These are phyloP conservation scores for Gleditsia sinensis DNA, from an alignment of 306 rosid species.

Conservation along the genomic window DNA sequence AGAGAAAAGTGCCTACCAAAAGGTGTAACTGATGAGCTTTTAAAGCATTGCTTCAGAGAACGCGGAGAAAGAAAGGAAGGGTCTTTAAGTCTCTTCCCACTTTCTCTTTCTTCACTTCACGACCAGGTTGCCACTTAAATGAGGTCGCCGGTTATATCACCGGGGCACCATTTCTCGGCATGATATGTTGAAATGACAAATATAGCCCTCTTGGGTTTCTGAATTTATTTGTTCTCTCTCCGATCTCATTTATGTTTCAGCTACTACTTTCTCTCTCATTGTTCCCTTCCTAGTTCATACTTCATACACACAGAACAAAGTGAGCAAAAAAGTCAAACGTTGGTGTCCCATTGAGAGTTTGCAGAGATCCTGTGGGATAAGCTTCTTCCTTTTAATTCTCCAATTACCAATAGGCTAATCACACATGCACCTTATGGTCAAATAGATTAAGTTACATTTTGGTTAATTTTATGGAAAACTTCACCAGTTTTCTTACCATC, in stretches of 20 bases:
- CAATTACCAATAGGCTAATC: background rate
- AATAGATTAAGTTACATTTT: background rate
- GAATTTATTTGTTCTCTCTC: slow-evolving; percentile 14
- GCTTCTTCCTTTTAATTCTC: background rate
- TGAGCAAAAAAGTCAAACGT: slow-evolving; percentile 48
- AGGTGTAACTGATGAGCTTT: slow-evolving; percentile 68
- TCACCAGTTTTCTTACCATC: no score
- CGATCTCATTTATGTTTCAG: slow-evolving; percentile 10
- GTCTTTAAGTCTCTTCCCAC: slow-evolving; percentile 32
- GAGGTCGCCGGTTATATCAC: slow-evolving; percentile 9
- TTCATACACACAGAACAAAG: no score
- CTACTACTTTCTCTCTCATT: background rate
- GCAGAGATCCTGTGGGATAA: slow-evolving; percentile 9
- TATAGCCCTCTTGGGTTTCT: background rate
- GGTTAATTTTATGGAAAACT: no score
- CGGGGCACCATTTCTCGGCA: slow-evolving; percentile 27
- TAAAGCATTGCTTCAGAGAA: slow-evolving; percentile 40
- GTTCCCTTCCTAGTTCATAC: slow-evolving; percentile 13
- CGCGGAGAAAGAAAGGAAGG: slow-evolving; percentile 17
- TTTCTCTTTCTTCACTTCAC: slow-evolving; percentile 34
- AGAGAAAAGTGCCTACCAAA: no score
- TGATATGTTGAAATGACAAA: slow-evolving; percentile 19
- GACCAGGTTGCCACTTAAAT: slow-evolving; percentile 48
- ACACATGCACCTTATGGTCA: slow-evolving; percentile 1
- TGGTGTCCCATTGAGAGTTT: slow-evolving; percentile 16